These are phyloP conservation scores for Thecamonas trahens DNA, from an alignment of 78 protist species.

Conservation along the genomic window DNA sequence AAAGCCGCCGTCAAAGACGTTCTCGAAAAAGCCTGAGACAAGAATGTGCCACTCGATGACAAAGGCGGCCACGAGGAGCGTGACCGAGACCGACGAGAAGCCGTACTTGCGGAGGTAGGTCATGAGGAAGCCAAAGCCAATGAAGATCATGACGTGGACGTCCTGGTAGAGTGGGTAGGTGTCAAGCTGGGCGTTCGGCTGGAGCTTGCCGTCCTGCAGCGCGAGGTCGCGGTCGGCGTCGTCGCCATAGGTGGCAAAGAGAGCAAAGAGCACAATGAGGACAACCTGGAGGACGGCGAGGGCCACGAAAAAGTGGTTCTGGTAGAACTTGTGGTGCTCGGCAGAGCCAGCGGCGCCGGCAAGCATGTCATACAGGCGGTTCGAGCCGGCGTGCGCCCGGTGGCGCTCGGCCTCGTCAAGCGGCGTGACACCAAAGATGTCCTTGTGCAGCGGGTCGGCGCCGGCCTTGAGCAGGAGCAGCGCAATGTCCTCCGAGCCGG, in stretches of 20 bases:
- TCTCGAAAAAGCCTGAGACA: constrained; percentile 44
- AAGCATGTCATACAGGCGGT: background rate
- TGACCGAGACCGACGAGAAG: constrained; percentile 62
- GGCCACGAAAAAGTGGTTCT: background rate
- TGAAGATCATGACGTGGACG: constrained; percentile 82
- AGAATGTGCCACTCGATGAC: constrained; percentile 67
- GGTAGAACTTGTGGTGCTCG: background rate
- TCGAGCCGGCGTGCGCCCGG: background rate
- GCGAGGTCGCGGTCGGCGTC: background rate
- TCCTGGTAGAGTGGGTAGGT: constrained; percentile 66
- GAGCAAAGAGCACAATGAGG: background rate
- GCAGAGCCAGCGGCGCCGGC: background rate
- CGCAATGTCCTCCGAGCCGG: background rate
- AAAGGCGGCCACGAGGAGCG: constrained; percentile 50
- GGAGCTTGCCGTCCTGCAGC: background rate
- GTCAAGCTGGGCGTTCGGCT: background rate
- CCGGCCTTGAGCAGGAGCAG: background rate
- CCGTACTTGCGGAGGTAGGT: constrained; percentile 57
- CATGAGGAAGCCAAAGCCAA: constrained; percentile 93
- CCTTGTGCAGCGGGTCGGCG: background rate
- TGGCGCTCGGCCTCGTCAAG: background rate
- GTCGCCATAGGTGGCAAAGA: background rate
- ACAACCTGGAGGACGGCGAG: background rate
- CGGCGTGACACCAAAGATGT: background rate
- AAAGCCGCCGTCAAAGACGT: constrained; percentile 19